Evolutionary conservation across 2,329 filamentous ascomycete genomes (phyloP).

Genomic region (Fusarium dlaminii): DNA sequence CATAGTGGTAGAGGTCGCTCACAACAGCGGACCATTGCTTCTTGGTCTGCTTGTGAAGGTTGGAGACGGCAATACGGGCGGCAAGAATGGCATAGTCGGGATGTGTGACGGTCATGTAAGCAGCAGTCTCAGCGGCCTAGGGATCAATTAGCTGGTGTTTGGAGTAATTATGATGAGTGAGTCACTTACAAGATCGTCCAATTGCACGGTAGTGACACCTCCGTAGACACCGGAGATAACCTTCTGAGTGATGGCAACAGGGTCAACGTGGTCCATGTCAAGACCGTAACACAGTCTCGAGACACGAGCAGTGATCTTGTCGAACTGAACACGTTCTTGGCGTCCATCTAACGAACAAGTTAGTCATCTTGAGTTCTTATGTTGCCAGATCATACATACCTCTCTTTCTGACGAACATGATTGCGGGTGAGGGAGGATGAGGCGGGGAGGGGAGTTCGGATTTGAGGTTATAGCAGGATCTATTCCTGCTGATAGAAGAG

Average conservation of each 20-base stretch:
- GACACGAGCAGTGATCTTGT: slow-evolving; percentile 99
- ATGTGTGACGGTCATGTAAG: slow-evolving; percentile 99
- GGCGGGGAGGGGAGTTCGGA: slow-evolving; percentile 32
- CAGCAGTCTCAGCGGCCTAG: slow-evolving; percentile 96
- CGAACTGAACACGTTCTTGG: slow-evolving; percentile 99
- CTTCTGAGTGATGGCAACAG: slow-evolving; percentile 98
- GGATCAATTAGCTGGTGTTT: slow-evolving; percentile 8
- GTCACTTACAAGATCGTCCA: slow-evolving; percentile 90
- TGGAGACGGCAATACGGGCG: slow-evolving; percentile 97
- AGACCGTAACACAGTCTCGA: slow-evolving; percentile 97
- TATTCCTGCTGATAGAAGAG: slow-evolving; percentile 40
- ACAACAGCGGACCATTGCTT: slow-evolving; percentile 99
- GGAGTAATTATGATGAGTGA: neutral
- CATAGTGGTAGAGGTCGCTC: slow-evolving; percentile 91
- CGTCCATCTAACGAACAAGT: slow-evolving; percentile 79
- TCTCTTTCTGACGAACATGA: slow-evolving; percentile 72
- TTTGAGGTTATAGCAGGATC: slow-evolving; percentile 35
- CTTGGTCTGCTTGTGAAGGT: slow-evolving; percentile 99
- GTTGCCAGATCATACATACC: slow-evolving; percentile 55
- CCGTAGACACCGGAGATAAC: slow-evolving; percentile 99
- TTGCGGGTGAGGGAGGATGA: slow-evolving; percentile 42
- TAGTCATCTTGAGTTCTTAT: slow-evolving; percentile 35
- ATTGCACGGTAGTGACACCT: slow-evolving; percentile 93
- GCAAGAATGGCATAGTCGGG: slow-evolving; percentile 99
- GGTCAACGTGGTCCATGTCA: slow-evolving; percentile 93